Evolutionary conservation across 83 land plant genomes (phyloP).

Genomic region (Isoetes engelmannii): DNA sequence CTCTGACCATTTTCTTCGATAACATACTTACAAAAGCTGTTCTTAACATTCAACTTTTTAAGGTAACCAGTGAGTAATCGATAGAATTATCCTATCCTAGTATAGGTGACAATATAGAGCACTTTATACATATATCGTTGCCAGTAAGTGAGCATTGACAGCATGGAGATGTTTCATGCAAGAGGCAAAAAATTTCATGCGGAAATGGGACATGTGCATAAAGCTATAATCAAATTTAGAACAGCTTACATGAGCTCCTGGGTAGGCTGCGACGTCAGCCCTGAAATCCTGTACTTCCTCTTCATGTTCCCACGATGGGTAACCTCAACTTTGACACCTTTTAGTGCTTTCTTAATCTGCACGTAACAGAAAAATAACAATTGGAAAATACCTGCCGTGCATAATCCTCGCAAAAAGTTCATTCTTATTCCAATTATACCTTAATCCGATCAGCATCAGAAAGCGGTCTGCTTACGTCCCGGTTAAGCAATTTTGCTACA

Average conservation of each 20-base stretch:
- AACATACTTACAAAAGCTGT: no score
- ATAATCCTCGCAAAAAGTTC: background rate
- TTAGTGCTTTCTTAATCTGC: constrained; percentile 12
- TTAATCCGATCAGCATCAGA: constrained; percentile 17
- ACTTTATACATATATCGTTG: no score
- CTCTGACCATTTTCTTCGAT: no score
- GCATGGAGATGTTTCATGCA: no score
- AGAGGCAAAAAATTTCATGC: no score
- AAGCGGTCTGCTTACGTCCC: constrained; percentile 11
- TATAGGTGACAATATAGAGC: no score
- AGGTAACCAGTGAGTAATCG: no score
- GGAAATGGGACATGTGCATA: background rate
- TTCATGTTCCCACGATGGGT: constrained; percentile 13
- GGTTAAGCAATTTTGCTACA: constrained; percentile 9
- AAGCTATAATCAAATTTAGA: background rate
- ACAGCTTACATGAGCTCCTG: constrained; percentile 12
- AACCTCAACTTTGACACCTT: constrained; percentile 14
- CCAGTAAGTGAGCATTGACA: no score
- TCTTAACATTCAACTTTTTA: no score
- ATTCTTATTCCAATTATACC: background rate
- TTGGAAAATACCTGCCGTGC: background rate
- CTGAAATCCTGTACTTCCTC: constrained; percentile 11
- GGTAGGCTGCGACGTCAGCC: constrained; percentile 14
- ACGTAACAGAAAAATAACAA: background rate
- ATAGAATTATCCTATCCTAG: no score